These are phyloP conservation scores for Chenopodium suecicum DNA, from an alignment of 148 eudicot genomes.

Conservation along the genomic window DNA sequence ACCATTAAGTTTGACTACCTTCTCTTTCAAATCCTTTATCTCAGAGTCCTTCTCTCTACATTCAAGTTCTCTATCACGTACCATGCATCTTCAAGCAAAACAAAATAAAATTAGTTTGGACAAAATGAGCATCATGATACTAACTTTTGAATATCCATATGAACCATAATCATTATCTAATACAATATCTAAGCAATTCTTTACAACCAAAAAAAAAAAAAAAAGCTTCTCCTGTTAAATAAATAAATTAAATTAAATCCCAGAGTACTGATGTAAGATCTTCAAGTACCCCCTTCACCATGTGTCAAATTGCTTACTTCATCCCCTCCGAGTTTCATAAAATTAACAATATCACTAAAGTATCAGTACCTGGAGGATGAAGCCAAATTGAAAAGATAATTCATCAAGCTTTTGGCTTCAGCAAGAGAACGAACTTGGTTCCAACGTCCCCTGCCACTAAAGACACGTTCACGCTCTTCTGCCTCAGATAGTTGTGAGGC, in stretches of 20 bases:
- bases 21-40: constrained; percentile 81
- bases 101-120: constrained; percentile 11
- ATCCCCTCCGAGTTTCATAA: neutral
- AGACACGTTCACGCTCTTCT: constrained; percentile 89
- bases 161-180: neutral
- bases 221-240: neutral
- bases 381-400: constrained; percentile 76
- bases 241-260: neutral
- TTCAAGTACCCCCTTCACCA: neutral
- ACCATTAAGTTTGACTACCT: constrained; percentile 51
- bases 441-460: constrained; percentile 96
- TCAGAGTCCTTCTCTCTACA: constrained; percentile 83
- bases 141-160: neutral
- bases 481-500: constrained; percentile 96
- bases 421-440: constrained; percentile 85
- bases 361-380: constrained; percentile 71
- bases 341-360: neutral
- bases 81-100: constrained; percentile 55
- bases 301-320: neutral
- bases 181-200: neutral
- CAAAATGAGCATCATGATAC: neutral
- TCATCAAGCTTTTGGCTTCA: constrained; percentile 88
- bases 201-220: no score
- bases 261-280: neutral
- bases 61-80: constrained; percentile 71